Conservation (phyloP, 106 monocot genomes). For the Hemerocallis citrina region DNA sequence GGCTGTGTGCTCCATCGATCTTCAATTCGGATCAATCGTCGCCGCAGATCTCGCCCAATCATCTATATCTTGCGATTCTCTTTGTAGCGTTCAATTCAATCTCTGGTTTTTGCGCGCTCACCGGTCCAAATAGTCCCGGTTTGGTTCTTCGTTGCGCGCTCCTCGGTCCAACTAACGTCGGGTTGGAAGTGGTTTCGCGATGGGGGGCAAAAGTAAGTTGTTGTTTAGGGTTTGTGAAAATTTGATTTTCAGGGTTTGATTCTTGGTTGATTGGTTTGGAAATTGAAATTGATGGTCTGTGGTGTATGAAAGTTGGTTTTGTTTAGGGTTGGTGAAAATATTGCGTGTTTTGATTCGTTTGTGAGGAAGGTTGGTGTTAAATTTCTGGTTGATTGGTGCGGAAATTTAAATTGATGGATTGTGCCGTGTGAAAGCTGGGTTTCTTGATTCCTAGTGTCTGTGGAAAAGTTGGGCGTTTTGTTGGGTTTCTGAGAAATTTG, state of each 20-base stretch:
- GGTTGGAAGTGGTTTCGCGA: constrained; percentile 15
- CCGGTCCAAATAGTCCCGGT: constrained; percentile 16
- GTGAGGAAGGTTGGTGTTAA: not conserved
- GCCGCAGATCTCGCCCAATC: constrained; percentile 1
- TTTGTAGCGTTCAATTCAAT: constrained; percentile 10
- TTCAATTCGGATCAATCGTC: not conserved
- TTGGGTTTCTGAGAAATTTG: too few species aligned
- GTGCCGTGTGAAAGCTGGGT: not conserved
- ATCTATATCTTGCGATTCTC: constrained; percentile 5
- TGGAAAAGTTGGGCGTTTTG: too few species aligned
- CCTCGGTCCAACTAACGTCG: not conserved
- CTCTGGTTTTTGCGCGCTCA: constrained; percentile 12
- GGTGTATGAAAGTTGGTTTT: not conserved
- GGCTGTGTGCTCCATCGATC: constrained; percentile 21
- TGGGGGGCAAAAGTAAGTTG: constrained; percentile 60
- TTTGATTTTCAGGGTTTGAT: not conserved
- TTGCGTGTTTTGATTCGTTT: not conserved
- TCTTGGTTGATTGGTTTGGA: not conserved
- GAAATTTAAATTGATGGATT: not conserved
- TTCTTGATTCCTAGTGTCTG: too few species aligned
- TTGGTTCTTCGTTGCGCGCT: not conserved
- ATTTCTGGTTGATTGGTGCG: too few species aligned
- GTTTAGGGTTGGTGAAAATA: not conserved
- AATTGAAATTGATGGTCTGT: not conserved
- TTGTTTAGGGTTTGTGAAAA: not conserved